Percentiles rank a stretch among this genome's conserved stretches.
These are phyloP conservation scores for Penicillium griseofulvum DNA, from an alignment of 2,329 filamentous ascomycete species.

Conservation along the genomic window DNA sequence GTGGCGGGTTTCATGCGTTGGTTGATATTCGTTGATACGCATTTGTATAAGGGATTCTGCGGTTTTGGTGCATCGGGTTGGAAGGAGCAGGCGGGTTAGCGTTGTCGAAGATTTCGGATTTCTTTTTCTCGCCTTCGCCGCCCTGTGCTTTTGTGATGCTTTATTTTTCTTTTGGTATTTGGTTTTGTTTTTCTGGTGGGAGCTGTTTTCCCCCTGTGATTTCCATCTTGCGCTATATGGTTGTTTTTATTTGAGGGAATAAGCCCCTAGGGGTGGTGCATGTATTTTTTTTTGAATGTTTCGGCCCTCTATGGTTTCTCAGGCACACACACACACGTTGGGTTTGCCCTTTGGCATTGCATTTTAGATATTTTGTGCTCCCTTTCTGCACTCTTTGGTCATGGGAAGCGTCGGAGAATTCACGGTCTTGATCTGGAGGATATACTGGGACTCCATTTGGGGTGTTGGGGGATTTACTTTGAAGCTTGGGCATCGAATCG, in stretches of 20 bases:
- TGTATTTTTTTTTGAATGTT: slow-evolving; percentile 13
- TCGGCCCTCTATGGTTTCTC: slow-evolving; percentile 8
- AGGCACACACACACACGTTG: slow-evolving; percentile 19
- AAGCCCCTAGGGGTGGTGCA: slow-evolving; percentile 7
- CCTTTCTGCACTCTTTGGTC: slow-evolving; percentile 36
- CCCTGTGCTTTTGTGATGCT: slow-evolving; percentile 20
- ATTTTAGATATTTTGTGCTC: slow-evolving; percentile 32
- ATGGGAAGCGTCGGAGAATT: slow-evolving; percentile 40
- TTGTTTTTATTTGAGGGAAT: slow-evolving; percentile 6
- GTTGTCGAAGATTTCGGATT: slow-evolving; percentile 38
- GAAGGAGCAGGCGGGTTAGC: slow-evolving; percentile 45
- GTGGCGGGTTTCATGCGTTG: slow-evolving; percentile 38
- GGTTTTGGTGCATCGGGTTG: slow-evolving; percentile 45
- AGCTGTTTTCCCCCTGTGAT: slow-evolving; percentile 19
- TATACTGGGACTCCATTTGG: slow-evolving; percentile 40
- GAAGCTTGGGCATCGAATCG: slow-evolving; percentile 29
- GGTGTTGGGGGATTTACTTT: slow-evolving; percentile 43
- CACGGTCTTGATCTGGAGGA: slow-evolving; percentile 40
- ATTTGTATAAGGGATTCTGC: slow-evolving; percentile 46
- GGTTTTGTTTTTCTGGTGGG: slow-evolving; percentile 23
- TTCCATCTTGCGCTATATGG: slow-evolving; percentile 18
- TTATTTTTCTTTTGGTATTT: slow-evolving; percentile 8
- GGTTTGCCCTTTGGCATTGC: slow-evolving; percentile 25
- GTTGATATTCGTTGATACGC: slow-evolving; percentile 41
- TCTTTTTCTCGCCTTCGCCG: slow-evolving; percentile 29